Conservation (phyloP, 441 rosid genomes). For the Syzygium malaccense region DNA sequence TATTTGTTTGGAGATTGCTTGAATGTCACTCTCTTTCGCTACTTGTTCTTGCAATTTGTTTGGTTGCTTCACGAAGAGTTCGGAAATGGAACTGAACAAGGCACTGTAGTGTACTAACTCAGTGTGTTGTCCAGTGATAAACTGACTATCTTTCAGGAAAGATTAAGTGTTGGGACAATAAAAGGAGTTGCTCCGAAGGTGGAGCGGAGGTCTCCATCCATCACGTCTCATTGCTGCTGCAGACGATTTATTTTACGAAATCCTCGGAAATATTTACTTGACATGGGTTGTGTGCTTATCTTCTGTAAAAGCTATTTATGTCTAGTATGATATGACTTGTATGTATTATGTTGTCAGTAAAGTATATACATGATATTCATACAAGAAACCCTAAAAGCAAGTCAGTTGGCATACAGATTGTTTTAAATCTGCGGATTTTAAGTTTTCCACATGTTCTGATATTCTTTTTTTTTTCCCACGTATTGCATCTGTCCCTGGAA, state of each 20-base stretch:
- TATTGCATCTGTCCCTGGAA: neutral
- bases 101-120: neutral
- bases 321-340: neutral
- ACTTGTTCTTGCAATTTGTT: neutral
- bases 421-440: neutral
- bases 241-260: neutral
- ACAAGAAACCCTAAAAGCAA: neutral
- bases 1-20: neutral
- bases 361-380: neutral
- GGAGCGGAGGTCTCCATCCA: neutral
- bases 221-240: neutral
- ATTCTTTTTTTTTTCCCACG: neutral
- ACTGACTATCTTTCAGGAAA: neutral
- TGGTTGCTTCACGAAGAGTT: neutral
- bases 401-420: neutral
- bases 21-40: neutral
- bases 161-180: neutral
- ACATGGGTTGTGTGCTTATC: neutral
- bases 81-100: neutral
- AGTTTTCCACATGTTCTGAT: neutral
- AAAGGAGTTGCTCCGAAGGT: neutral
- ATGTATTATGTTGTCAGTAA: neutral
- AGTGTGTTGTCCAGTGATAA: neutral
- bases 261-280: neutral
- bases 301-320: neutral